A percentile compares a stretch with the other conserved stretches of the same genome.
Conservation (phyloP, 805 yeast genomes). For the Candida vaughaniae region DNA sequence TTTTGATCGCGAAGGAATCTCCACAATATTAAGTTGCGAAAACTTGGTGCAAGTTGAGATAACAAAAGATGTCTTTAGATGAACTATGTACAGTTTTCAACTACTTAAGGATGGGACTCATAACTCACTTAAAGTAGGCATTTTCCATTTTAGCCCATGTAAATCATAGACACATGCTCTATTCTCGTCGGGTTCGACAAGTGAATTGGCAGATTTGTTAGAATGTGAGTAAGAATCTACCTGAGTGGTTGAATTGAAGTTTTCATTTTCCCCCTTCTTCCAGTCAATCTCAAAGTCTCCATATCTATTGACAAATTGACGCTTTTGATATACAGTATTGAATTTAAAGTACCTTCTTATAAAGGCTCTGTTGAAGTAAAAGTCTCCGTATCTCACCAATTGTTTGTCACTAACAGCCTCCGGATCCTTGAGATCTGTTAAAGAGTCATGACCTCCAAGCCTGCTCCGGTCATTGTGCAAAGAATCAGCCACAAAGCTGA, state of each 20-base stretch:
- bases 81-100: no score
- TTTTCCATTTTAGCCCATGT: constrained; percentile 42
- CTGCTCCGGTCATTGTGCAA: constrained; percentile 8
- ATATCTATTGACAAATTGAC: constrained; percentile 41
- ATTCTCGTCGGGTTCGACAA: constrained; percentile 10
- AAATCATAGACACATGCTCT: constrained; percentile 32
- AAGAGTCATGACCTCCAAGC: constrained; percentile 4
- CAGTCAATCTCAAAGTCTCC: constrained; percentile 39
- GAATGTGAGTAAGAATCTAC: constrained; percentile 11
- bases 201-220: constrained; percentile 2
- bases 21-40: no score
- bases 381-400: constrained; percentile 31
- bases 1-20: no score
- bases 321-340: constrained; percentile 39
- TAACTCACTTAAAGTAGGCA: constrained; percentile 36
- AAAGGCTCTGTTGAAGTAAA: constrained; percentile 31
- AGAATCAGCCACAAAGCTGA: constrained; percentile 14
- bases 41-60: no score
- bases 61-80: no score
- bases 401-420: constrained; percentile 12
- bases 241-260: constrained; percentile 11
- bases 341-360: constrained; percentile 36
- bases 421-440: constrained; percentile 4
- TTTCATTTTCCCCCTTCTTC: constrained; percentile 18
- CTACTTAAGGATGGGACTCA: no score